Evolutionary conservation across 345 rosid species (phyloP), one percentile per base, ranked within the genome.

Genomic region (Balakata baccata): DNA sequence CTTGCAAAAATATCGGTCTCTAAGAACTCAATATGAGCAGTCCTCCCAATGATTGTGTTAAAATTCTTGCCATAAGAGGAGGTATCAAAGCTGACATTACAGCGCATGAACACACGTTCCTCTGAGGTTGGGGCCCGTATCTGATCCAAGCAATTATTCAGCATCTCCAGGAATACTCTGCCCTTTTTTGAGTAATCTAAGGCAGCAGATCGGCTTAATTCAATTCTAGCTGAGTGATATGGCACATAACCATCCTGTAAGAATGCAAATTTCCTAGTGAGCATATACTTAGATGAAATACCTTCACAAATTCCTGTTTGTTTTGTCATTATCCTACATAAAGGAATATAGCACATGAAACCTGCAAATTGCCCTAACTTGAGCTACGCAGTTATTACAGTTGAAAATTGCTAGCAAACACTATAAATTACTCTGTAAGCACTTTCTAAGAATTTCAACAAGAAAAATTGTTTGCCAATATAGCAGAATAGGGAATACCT

Each of bases 211-310:
- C 81, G 90, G 81, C 97, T 91, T 62, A 89, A 78, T 81, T 96
- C 96, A 12, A 96, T 89, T 82, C 98, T 79, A 0, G 99, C 97
- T 2, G 98, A 96, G 82, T 96, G 98, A 81, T 96, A 91, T 3
- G 99, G 99, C 82, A 96, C 94, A 81, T 96, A 96, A 39, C 98
- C 98, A 74, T 96, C 99, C 99, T 95, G 85, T 61, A 52, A 81
- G 61, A 66, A 72, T 37, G 11, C 18, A 65, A 70, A 22, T 54
- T 38, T 67, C 54, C n/a, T 14, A 69, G 46, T 63, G 59, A 51
- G 43, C 34, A n/a, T 22, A 39, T 34, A 20, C 43, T n/a, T 54
- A 22, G 49, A 13, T 56, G 7, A 46, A 74, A 39, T 51, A 7
- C 34, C 61, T 52, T 18, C 14, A n/a, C 29, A 17, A 57, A 20